Base-by-base conservation (phyloP, 306 rosid genomes). In the Leucaena leucocephala region DNA sequence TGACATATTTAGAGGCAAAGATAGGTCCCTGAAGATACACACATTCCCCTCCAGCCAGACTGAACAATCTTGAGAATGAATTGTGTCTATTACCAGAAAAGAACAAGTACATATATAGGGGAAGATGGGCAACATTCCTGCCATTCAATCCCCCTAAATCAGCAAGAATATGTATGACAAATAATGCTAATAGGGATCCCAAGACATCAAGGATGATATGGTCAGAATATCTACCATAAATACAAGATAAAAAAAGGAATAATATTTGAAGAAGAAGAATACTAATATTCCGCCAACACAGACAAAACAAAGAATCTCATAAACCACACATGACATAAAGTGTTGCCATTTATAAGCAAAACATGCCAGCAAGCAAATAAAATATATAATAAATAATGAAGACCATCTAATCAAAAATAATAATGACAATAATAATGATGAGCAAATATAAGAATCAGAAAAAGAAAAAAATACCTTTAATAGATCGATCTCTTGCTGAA, bases 401-500 rank as follows among this genome's bases (percentile, higher is more conserved):
- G 4, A 19, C 13, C 4, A 7, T 52, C 62, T n/a, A 19, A 33
- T 55, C 13, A 55, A 55, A 55, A 55, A 8, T 2, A 2, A 55
- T 8, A 10, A 17, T 6, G 61, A 54, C 7, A 0, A 19, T n/a
- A 8, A 55, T 55, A 1, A n/a, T 3, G 62, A 2, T 19, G 59
- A 68, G 74, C 54, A 58, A 33, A 64, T 52, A 62, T 61, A 79
- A 62, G 71, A 80, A 45, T 68, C 35, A 62, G 81, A 80, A 61
- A 59, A 72, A 11, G 38, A 65, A 82, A 58, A 78, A 48, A 70
- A 70, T 88, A 96, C 99, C 99, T 96, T 93, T 34, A 96, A 86
- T 76, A 96, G 87, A 87, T 96, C 99, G 78, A 96, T 96, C 94
- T 96, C 99, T 93, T 96, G 99, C 98, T 96, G 85, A 83, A 78